These are phyloP conservation scores for Asclepias syriaca DNA, from an alignment of 257 asterid genomes.

Conservation along the genomic window DNA sequence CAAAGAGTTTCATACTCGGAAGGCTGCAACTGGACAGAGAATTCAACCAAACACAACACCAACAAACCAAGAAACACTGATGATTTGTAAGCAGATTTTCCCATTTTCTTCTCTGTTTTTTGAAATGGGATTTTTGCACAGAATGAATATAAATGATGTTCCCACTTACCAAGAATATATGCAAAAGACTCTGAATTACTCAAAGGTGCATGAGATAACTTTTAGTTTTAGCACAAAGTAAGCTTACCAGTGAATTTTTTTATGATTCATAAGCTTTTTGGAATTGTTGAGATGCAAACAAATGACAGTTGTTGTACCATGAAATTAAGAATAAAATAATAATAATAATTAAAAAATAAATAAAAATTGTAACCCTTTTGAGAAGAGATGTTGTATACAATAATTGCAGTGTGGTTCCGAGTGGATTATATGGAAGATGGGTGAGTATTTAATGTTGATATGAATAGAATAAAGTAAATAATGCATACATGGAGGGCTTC, in stretches of 20 bases:
- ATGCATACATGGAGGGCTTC: neutral
- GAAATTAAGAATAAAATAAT: neutral
- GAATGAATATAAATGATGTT: neutral
- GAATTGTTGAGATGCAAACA: constrained; percentile 9
- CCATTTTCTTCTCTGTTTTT: constrained; percentile 12
- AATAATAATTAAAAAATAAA: neutral
- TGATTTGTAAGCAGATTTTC: constrained; percentile 4
- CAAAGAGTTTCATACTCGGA: constrained; percentile 51
- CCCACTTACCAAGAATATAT: neutral
- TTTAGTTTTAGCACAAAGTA: neutral
- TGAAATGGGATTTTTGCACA: neutral
- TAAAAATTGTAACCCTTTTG: neutral
- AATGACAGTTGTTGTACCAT: neutral
- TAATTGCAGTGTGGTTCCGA: neutral
- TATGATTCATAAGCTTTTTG: neutral
- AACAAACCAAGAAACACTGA: constrained; percentile 18
- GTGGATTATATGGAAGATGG: neutral
- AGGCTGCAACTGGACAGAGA: constrained; percentile 46
- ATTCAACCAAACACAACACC: constrained; percentile 26
- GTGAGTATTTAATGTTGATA: neutral
- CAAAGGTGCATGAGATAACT: neutral
- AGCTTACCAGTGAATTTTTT: neutral
- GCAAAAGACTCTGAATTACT: neutral
- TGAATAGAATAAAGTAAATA: neutral
- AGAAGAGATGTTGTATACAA: neutral